Percentiles rank a stretch among this genome's conserved stretches.
phyloP scores from a whole-genome alignment of 2,329 filamentous ascomycete genomes.

The Nigrograna mackinnonii region DNA sequence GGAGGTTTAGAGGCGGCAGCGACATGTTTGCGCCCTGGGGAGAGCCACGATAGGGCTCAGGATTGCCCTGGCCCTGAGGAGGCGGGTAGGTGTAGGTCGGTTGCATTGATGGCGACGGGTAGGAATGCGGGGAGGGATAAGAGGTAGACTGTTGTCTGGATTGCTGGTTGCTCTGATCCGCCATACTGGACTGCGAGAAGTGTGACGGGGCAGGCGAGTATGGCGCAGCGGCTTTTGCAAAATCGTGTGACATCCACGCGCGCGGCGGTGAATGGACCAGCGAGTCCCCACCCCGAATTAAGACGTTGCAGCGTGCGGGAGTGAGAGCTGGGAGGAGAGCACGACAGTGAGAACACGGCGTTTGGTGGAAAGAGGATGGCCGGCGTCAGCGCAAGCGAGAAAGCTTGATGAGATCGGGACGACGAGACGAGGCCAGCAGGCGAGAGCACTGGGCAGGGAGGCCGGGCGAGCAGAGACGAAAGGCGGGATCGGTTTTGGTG shows the following conservation, averaged over 20 bases:
- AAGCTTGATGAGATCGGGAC: slow-evolving; percentile 2
- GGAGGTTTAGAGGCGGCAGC: slow-evolving; percentile 52
- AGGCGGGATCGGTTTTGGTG: neutral
- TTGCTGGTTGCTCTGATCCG: slow-evolving; percentile 36
- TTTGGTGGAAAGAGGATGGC: slow-evolving; percentile 3
- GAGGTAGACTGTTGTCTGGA: slow-evolving; percentile 27
- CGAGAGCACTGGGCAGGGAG: neutral
- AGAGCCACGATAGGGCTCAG: slow-evolving; percentile 51
- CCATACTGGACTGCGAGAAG: slow-evolving; percentile 36
- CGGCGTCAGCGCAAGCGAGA: slow-evolving; percentile 6
- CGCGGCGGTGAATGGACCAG: slow-evolving; percentile 26
- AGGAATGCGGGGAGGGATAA: slow-evolving; percentile 54
- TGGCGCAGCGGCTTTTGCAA: slow-evolving; percentile 24
- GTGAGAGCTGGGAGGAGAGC: slow-evolving; percentile 5
- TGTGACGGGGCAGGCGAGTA: slow-evolving; percentile 37
- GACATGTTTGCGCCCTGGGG: slow-evolving; percentile 49
- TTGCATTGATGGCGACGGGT: slow-evolving; percentile 55
- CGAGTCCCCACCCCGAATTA: slow-evolving; percentile 16
- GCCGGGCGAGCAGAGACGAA: neutral
- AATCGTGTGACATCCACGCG: slow-evolving; percentile 36
- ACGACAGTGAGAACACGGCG: slow-evolving; percentile 8
- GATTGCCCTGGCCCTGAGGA: slow-evolving; percentile 37
- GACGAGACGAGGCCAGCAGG: neutral
- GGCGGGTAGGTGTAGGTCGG: slow-evolving; percentile 54
- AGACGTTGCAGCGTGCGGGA: neutral